Percentiles rank a stretch among this genome's conserved stretches.
Conservation (phyloP, 345 rosid species). For the Geranium rotundifolium region DNA sequence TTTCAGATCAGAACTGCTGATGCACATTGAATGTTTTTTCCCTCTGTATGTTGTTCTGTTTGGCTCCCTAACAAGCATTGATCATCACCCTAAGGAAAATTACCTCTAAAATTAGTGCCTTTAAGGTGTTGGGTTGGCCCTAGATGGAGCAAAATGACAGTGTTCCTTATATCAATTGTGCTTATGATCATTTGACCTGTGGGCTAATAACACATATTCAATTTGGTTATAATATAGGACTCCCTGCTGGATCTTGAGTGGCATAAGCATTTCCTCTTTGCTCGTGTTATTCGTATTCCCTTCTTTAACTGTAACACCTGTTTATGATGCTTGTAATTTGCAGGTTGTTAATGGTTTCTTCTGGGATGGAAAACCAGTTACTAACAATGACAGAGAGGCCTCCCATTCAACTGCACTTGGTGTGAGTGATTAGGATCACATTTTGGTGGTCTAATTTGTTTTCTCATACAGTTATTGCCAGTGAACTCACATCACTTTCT, state of each 20-base stretch:
- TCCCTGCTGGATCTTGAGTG: not conserved
- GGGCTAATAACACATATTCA: not conserved
- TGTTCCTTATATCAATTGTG: too few species aligned
- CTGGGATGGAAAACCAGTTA: slow-evolving; percentile 64
- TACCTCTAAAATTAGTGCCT: too few species aligned
- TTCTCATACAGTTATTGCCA: not conserved
- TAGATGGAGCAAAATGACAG: too few species aligned
- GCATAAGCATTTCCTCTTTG: not conserved
- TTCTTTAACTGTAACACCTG: not conserved
- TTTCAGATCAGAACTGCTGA: too few species aligned
- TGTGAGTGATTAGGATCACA: slow-evolving; percentile 36
- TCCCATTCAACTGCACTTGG: slow-evolving; percentile 73
- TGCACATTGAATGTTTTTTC: too few species aligned
- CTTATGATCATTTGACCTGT: too few species aligned
- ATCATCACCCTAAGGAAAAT: too few species aligned
- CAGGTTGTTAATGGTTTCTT: slow-evolving; percentile 97
- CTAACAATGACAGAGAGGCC: slow-evolving; percentile 31
- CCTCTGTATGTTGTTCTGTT: too few species aligned
- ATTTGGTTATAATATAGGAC: not conserved
- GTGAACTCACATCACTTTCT: not conserved
- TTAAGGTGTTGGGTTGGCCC: too few species aligned
- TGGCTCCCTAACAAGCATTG: too few species aligned
- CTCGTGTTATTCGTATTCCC: too few species aligned
- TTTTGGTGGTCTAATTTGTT: slow-evolving; percentile 4
- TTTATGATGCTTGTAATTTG: slow-evolving; percentile 9